Percentiles rank a stretch among this genome's conserved stretches.
Evolutionary conservation across 2,329 filamentous ascomycete species (phyloP).

Genomic region (Emmonsiellopsis sp.): DNA sequence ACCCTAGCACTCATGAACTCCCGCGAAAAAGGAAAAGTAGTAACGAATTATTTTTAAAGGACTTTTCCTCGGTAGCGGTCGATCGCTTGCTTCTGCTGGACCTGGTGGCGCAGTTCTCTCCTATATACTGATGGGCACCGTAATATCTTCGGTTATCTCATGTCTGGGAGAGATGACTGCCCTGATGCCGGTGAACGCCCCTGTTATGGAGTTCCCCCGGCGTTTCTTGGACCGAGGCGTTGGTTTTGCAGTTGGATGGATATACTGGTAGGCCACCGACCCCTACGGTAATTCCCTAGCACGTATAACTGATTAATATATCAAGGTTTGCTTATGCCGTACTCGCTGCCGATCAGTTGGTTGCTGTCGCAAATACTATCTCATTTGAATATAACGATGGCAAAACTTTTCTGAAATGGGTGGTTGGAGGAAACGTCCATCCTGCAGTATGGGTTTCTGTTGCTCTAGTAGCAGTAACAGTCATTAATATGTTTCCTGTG

Average conservation of each 20-base stretch:
- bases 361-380: constrained; percentile 32
- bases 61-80: constrained; percentile 33
- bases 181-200: constrained; percentile 31
- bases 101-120: constrained; percentile 32
- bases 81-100: constrained; percentile 31
- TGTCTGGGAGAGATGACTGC: constrained; percentile 37
- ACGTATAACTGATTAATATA: neutral
- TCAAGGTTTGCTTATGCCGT: constrained; percentile 24
- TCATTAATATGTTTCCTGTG: constrained; percentile 30
- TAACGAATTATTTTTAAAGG: constrained; percentile 14
- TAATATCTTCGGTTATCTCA: constrained; percentile 35
- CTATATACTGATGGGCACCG: constrained; percentile 35
- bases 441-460: constrained; percentile 32
- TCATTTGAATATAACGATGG: constrained; percentile 27
- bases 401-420: constrained; percentile 21
- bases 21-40: neutral
- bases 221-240: constrained; percentile 34
- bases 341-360: constrained; percentile 27
- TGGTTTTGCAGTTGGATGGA: constrained; percentile 38
- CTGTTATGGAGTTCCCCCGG: constrained; percentile 31
- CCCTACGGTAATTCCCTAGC: neutral
- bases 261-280: constrained; percentile 27
- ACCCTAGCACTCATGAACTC: neutral
- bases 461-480: constrained; percentile 22
- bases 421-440: constrained; percentile 18